Evolutionary conservation across 805 yeast species (phyloP).

Genomic region (Vanderwaltozyma polyspora): DNA sequence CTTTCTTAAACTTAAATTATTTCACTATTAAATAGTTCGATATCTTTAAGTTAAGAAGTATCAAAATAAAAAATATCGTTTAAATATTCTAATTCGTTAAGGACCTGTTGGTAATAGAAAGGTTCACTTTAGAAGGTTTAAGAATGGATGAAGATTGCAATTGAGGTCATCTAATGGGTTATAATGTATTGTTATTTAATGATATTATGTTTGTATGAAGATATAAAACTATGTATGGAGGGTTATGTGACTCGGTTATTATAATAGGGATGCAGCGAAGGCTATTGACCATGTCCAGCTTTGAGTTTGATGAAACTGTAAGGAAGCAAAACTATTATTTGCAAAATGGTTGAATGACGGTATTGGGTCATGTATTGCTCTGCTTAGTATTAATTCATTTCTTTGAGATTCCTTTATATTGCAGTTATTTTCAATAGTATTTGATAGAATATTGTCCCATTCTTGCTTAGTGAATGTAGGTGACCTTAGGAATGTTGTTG

Average conservation of each 20-base stretch:
- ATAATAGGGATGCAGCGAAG: not conserved
- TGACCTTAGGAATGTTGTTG: slow-evolving; percentile 37
- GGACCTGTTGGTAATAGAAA: too few species aligned
- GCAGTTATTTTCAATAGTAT: not conserved
- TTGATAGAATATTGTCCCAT: not conserved
- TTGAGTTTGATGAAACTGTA: not conserved
- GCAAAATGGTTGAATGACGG: not conserved
- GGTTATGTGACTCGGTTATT: not conserved
- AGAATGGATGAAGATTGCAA: too few species aligned
- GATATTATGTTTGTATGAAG: too few species aligned
- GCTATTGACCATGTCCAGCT: not conserved
- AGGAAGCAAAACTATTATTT: not conserved
- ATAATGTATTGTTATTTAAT: too few species aligned
- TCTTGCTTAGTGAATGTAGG: slow-evolving; percentile 37
- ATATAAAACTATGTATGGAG: too few species aligned
- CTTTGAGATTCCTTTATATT: not conserved
- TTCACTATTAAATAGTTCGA: too few species aligned
- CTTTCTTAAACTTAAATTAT: too few species aligned
- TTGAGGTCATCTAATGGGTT: too few species aligned
- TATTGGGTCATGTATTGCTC: not conserved
- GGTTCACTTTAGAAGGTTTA: too few species aligned
- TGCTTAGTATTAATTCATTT: not conserved
- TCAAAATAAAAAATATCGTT: too few species aligned
- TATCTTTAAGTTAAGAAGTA: too few species aligned
- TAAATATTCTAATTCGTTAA: too few species aligned